Conservation (phyloP, 129 eudicot genomes). For the Helianthus annuus region HanXRQr2.0-SUNRISE NC_035448.2:167094145-167094644, state of each 20-base stretch:
- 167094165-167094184: not conserved
- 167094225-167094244: conserved; percentile 80
- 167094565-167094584: conserved; percentile 5
- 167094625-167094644: conserved; percentile 94
- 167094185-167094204: conserved; percentile 1
- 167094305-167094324: conserved; percentile 53
- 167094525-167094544: not conserved
- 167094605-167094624: conserved; percentile 99
- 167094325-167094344: not conserved
- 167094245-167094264: conserved; percentile 59
- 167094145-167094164: not conserved
- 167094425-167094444: too few relatives aligned
- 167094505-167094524: conserved; percentile 17
- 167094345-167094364: not conserved
- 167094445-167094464: not conserved
- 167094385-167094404: not conserved
- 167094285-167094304: conserved; percentile 97
- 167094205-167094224: conserved; percentile 42
- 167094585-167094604: conserved; percentile 92
- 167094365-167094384: not conserved
- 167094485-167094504: conserved; percentile 20
- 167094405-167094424: not conserved
- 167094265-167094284: conserved; percentile 77
- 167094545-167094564: not conserved
- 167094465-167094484: not conserved